Evolutionary conservation across 2,329 filamentous ascomycete species (phyloP).

Genomic region (Colletotrichum musae): DNA sequence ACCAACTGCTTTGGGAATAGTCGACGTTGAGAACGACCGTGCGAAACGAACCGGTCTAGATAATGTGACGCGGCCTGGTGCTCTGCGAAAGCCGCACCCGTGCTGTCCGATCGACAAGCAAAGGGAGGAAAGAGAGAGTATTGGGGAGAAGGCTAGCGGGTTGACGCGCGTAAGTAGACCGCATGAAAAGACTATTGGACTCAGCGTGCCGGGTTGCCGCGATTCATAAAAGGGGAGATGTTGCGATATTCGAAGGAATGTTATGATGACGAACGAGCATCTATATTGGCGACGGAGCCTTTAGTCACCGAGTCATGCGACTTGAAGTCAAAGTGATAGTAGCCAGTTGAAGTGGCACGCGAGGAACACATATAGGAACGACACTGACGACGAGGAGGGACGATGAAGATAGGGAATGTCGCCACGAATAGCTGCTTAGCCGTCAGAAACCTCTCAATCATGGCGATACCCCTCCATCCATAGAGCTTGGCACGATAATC

Average conservation of each 20-base stretch:
- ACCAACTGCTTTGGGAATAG: constrained; percentile 22
- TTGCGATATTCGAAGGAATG: constrained; percentile 5
- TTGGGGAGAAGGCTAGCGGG: background rate
- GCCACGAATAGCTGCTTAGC: too few species aligned
- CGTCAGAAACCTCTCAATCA: too few species aligned
- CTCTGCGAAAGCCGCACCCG: background rate
- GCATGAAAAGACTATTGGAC: constrained; percentile 14
- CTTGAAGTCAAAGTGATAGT: background rate
- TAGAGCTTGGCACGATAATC: too few species aligned
- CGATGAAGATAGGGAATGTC: too few species aligned
- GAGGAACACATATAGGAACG: background rate
- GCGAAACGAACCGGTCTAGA: constrained; percentile 17
- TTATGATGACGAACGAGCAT: background rate
- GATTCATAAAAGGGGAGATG: background rate
- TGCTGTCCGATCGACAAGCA: constrained; percentile 4
- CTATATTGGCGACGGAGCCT: background rate
- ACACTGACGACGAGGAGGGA: too few species aligned
- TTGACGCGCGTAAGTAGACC: constrained; percentile 19
- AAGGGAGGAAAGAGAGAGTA: background rate
- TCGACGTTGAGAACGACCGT: constrained; percentile 18
- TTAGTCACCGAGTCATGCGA: background rate
- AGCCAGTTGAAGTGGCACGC: background rate
- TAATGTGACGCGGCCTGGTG: constrained; percentile 27
- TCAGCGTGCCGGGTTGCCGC: background rate
- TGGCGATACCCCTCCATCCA: too few species aligned